These are phyloP conservation scores for Trametes punicea DNA, from an alignment of 768 basidiomycete species.

Conservation along the genomic window DNA sequence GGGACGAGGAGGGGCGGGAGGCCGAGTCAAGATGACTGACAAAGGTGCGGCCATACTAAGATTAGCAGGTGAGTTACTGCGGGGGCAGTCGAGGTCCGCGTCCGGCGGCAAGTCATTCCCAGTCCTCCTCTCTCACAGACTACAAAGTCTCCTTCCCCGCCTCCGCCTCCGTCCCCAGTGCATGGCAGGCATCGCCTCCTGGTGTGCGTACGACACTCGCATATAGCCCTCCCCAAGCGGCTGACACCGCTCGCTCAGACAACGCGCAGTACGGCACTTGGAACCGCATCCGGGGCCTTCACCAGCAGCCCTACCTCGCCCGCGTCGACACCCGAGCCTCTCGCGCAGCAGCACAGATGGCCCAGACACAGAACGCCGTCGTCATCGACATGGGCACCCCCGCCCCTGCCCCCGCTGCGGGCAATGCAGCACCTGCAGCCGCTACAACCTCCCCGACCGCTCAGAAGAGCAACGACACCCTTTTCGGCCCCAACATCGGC, in stretches of 20 bases:
- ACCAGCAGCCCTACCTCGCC: conserved; percentile 50
- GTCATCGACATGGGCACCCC: conserved; percentile 35
- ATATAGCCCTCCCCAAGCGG: conserved; percentile 19
- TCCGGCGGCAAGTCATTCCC: background rate
- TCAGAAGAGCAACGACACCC: conserved; percentile 64
- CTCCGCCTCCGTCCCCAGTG: conserved; percentile 5
- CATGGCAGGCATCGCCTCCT: conserved; percentile 31
- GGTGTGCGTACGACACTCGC: conserved; percentile 34
- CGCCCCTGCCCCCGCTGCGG: conserved; percentile 9
- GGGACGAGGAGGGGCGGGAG: background rate
- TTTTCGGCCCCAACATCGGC: conserved; percentile 92
- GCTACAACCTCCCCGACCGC: conserved; percentile 15
- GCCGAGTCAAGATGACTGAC: conserved; percentile 15
- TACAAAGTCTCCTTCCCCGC: conserved; percentile 8
- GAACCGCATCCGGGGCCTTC: conserved; percentile 55
- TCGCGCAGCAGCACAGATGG: conserved; percentile 48
- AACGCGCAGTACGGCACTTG: conserved; percentile 51
- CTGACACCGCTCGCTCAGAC: conserved; percentile 33
- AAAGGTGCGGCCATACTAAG: conserved; percentile 8
- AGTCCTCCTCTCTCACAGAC: conserved; percentile 14
- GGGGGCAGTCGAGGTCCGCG: conserved; percentile 8
- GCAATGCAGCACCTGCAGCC: background rate
- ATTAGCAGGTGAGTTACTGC: conserved; percentile 9
- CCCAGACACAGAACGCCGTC: conserved; percentile 30
- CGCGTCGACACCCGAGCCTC: conserved; percentile 47